phyloP scores from a whole-genome alignment of 1,139 yeast species.

The Magnusiomyces fungicola region DNA sequence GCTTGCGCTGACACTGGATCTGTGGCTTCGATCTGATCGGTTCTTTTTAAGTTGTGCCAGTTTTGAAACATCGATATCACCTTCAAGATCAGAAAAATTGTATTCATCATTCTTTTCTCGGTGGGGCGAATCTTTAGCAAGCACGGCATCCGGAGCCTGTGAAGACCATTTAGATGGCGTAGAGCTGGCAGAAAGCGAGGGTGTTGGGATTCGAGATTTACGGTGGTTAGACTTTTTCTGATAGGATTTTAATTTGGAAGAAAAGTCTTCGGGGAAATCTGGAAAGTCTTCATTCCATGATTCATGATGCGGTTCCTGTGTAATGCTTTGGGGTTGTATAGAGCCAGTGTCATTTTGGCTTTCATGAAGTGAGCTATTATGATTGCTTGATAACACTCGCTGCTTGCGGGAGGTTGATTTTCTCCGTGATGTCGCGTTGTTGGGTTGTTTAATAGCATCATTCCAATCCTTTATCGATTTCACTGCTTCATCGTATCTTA shows the following conservation, averaged over 20 bases:
- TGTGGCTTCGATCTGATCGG: too few relatives aligned
- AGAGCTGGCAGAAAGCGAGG: not conserved
- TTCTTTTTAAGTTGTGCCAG: slow-evolving; percentile 16
- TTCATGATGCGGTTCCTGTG: not conserved
- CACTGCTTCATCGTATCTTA: slow-evolving; percentile 28
- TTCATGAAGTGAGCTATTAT: too few relatives aligned
- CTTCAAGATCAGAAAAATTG: slow-evolving; percentile 26
- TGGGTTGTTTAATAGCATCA: slow-evolving; percentile 15
- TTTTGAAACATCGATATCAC: slow-evolving; percentile 23
- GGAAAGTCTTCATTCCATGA: slow-evolving; percentile 1
- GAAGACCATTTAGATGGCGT: not conserved
- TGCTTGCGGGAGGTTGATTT: too few relatives aligned
- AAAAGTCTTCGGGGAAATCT: slow-evolving; percentile 4
- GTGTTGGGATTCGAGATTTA: not conserved
- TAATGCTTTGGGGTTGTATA: too few relatives aligned
- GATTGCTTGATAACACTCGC: too few relatives aligned
- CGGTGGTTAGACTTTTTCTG: not conserved
- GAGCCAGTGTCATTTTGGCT: too few relatives aligned
- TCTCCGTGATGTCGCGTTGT: too few relatives aligned
- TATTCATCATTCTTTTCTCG: slow-evolving; percentile 20
- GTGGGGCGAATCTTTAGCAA: slow-evolving; percentile 19
- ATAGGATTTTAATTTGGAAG: not conserved
- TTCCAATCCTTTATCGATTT: slow-evolving; percentile 30
- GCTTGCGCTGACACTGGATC: too few relatives aligned
- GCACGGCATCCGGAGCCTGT: slow-evolving; percentile 1